Conservation (phyloP, 345 rosid species). For the Eucalyptus caleyi region DNA sequence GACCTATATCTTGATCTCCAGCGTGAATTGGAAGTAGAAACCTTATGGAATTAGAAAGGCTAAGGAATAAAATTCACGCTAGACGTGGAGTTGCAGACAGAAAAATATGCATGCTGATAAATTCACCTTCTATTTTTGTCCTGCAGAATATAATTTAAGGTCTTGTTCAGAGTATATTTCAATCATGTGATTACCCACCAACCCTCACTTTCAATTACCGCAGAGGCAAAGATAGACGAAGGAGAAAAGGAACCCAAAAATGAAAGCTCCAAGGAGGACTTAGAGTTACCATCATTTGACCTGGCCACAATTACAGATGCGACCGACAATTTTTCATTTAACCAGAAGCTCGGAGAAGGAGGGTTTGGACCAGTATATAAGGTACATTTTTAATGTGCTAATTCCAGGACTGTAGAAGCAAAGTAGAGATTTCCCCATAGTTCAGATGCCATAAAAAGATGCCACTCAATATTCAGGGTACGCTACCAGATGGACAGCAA, state of each 20-base stretch:
- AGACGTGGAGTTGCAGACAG: neutral
- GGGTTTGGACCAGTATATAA: constrained; percentile 26
- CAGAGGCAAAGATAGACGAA: neutral
- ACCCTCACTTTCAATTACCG: neutral
- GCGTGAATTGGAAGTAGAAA: neutral
- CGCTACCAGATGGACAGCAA: constrained; percentile 18
- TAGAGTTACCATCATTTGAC: constrained; percentile 1
- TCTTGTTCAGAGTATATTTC: neutral
- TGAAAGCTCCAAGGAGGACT: neutral
- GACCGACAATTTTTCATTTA: constrained; percentile 10
- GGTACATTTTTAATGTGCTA: neutral
- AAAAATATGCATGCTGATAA: neutral
- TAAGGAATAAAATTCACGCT: neutral
- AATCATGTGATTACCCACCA: neutral
- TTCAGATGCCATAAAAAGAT: neutral
- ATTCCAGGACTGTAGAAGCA: neutral
- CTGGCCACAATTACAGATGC: constrained; percentile 3
- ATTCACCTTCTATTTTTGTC: neutral
- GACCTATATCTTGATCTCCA: neutral
- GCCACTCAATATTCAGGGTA: constrained; percentile 11
- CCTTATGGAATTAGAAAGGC: neutral
- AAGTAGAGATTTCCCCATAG: neutral
- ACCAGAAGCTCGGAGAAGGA: constrained; percentile 28
- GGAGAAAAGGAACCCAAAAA: neutral
- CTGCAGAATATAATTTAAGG: neutral